Percentiles rank a stretch among this genome's conserved stretches.
These are phyloP conservation scores for Hypoxylon intermedium DNA, from an alignment of 495 filamentous ascomycete species.

Conservation along the genomic window DNA sequence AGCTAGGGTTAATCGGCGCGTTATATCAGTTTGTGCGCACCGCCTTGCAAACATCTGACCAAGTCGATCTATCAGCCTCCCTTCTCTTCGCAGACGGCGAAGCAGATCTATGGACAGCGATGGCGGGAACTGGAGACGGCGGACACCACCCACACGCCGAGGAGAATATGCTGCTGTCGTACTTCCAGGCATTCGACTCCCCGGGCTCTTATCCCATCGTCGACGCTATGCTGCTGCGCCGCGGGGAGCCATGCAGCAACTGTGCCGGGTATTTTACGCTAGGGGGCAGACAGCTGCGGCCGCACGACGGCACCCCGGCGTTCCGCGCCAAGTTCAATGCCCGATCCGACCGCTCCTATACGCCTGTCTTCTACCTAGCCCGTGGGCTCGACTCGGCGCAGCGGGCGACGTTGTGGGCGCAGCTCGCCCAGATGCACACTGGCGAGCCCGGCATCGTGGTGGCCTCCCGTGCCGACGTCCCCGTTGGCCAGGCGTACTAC, in stretches of 20 bases:
- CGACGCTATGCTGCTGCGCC: slow-evolving; percentile 38
- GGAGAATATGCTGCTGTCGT: slow-evolving; percentile 40
- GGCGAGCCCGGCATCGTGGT: slow-evolving; percentile 27
- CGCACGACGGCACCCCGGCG: slow-evolving; percentile 26
- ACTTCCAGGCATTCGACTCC: slow-evolving; percentile 44
- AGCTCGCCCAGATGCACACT: slow-evolving; percentile 36
- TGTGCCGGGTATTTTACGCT: slow-evolving; percentile 41
- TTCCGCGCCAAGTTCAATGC: slow-evolving; percentile 43
- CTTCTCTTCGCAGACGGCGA: slow-evolving; percentile 42
- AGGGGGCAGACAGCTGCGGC: slow-evolving; percentile 38
- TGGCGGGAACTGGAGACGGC: slow-evolving; percentile 17
- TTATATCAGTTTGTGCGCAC: slow-evolving; percentile 38
- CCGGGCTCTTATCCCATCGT: slow-evolving; percentile 41
- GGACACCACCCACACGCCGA: slow-evolving; percentile 37
- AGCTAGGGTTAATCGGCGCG: slow-evolving; percentile 31
- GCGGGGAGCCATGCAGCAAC: slow-evolving; percentile 38
- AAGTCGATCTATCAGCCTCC: slow-evolving; percentile 32
- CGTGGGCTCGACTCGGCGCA: slow-evolving; percentile 32
- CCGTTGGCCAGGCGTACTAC: slow-evolving; percentile 35
- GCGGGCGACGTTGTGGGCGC: slow-evolving; percentile 29
- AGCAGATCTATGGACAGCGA: slow-evolving; percentile 39
- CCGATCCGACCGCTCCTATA: slow-evolving; percentile 39
- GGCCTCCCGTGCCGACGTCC: slow-evolving; percentile 24
- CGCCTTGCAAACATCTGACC: slow-evolving; percentile 27
- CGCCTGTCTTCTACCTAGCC: slow-evolving; percentile 40